Conservation (phyloP, 2,329 filamentous ascomycete species). For the Fusarium proliferatum region DNA sequence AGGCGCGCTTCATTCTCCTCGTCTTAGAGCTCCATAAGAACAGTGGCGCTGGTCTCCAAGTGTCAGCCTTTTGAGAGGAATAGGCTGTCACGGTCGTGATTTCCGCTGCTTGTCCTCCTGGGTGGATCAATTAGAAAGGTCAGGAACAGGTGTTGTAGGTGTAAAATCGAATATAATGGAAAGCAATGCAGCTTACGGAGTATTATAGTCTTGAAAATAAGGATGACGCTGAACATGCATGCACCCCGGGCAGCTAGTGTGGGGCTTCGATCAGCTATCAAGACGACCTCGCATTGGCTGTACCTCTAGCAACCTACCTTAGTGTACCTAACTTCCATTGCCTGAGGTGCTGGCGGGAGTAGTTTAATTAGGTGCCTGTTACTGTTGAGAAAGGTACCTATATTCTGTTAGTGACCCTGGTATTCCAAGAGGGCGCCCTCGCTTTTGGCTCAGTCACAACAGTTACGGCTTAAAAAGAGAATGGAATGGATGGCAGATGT, state of each 20-base stretch:
- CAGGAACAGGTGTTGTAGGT: neutral
- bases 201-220: slow-evolving; percentile 6
- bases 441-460: too few relatives aligned
- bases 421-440: too few relatives aligned
- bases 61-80: neutral
- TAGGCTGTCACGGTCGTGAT: neutral
- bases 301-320: neutral
- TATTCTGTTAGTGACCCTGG: too few relatives aligned
- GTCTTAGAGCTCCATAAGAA: slow-evolving; percentile 34
- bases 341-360: too few relatives aligned
- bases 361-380: too few relatives aligned
- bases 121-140: slow-evolving; percentile 8
- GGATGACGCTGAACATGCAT: slow-evolving; percentile 27
- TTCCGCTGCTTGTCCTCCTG: neutral
- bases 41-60: neutral
- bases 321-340: too few relatives aligned
- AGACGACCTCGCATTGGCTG: neutral
- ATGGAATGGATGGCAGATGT: too few relatives aligned
- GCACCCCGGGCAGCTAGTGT: slow-evolving; percentile 20
- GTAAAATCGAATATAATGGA: neutral
- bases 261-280: neutral
- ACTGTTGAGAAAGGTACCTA: too few relatives aligned
- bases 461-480: too few relatives aligned
- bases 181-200: slow-evolving; percentile 4
- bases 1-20: slow-evolving; percentile 40